Evolutionary conservation across 306 rosid genomes (phyloP), one percentile per base, ranked within the genome.

Genomic region (Prunus fruticosa): DNA sequence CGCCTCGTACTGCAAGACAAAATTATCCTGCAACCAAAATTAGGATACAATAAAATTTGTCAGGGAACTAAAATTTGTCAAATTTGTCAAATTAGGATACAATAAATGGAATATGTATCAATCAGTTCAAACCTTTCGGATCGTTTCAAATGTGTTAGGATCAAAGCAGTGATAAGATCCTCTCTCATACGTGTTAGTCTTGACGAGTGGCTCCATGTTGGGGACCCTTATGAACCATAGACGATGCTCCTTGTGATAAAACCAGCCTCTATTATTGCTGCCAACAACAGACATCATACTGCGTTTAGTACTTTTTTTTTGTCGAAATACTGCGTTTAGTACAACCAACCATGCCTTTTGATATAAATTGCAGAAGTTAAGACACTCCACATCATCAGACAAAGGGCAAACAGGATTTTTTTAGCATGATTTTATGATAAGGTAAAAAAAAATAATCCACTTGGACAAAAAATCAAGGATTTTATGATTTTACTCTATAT

Each of bases 131-230:
- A 96, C 99, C 99, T 92, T 92, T 28, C 89, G 93, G 75, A 89
- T 73, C 0, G 82, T 87, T 87, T 96, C 99, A 61, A 96, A 91
- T 66, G 90, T 57, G 84, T 79, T 91, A 18, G 98, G 98, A 71
- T 96, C 98, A 47, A 96, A 96, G 82, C 91, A 91, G 81, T 83
- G 91, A 79, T 92, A 96, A 11, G 96, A 91, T 77, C 98, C 98
- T 81, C 93, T 87, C 87, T 96, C 99, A 27, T 86, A 85, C 0
- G 93, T 78, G 84, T 72, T 80, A 25, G 97, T 91, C 84, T 92
- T 91, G 20, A 89, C 98, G 32, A 91, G 89, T 2, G 91, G 98
- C 82, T 96, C 99, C 83, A 87, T 71, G 75, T 88, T 91, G 75
- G 97, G 87, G 56, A 84, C 87, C 75, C 96, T 86, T 58, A 63